Evolutionary conservation across 73 alveolate species (phyloP).

Genomic region (Paramecium octaurelia): DNA sequence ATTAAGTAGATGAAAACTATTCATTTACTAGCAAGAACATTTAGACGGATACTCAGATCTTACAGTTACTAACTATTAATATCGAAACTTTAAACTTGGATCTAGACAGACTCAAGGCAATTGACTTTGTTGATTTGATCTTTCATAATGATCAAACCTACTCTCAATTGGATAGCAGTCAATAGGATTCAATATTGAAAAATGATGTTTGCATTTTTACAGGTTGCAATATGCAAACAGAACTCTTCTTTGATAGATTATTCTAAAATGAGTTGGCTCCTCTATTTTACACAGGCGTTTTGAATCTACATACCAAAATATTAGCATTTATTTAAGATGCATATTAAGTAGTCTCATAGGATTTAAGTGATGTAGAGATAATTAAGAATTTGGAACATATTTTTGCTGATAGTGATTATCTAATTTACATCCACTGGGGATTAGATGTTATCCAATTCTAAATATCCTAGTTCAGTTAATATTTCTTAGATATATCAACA

Average conservation of each 20-base stretch:
- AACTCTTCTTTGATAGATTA: not conserved
- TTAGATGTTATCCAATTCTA: not conserved
- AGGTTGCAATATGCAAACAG: not conserved
- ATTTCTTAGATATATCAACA: not conserved
- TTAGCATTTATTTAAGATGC: not conserved
- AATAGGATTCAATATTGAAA: not conserved
- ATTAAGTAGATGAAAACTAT: not conserved
- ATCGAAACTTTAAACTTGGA: not conserved
- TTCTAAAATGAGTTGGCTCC: not conserved
- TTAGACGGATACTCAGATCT: not conserved
- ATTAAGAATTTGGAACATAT: not conserved
- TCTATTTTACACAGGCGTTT: not conserved
- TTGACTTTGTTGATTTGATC: not conserved
- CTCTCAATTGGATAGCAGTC: not conserved
- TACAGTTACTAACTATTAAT: not conserved
- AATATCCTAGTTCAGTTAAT: not conserved
- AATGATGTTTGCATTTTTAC: not conserved
- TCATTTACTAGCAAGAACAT: not conserved
- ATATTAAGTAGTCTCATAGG: not conserved
- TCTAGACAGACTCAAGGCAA: not conserved
- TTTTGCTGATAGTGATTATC: not conserved
- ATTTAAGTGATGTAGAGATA: not conserved
- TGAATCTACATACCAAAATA: not conserved
- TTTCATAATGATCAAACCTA: not conserved
- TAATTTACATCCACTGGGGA: not conserved